A percentile compares a stretch with the other conserved stretches of the same genome.
These are phyloP conservation scores for Penicillium sp. DNA, from an alignment of 2,329 filamentous ascomycete genomes.

Conservation along the genomic window DNA sequence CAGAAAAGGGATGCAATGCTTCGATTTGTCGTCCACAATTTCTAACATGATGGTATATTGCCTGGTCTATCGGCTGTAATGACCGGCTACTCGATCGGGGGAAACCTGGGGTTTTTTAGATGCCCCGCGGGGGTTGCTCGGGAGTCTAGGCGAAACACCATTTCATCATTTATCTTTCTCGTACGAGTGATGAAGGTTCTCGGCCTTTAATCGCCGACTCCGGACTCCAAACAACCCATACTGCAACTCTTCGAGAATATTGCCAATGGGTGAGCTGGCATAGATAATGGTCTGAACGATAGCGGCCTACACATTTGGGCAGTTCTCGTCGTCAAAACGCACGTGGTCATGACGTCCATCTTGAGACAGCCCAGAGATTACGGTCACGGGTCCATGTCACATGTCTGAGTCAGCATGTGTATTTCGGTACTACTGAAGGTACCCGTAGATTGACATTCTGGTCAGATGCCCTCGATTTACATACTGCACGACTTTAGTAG, in stretches of 20 bases:
- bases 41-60: constrained; percentile 37
- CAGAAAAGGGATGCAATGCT: constrained; percentile 72
- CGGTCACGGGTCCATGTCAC: constrained; percentile 9
- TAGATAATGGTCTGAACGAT: background rate
- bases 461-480: too few species aligned
- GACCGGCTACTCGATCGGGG: constrained; percentile 13
- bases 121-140: constrained; percentile 9
- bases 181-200: constrained; percentile 2
- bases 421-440: constrained; percentile 4
- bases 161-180: constrained; percentile 2
- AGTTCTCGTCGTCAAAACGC: background rate
- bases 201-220: background rate
- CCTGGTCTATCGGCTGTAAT: constrained; percentile 8
- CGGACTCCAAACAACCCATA: too few species aligned
- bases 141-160: background rate
- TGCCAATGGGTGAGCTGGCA: too few species aligned
- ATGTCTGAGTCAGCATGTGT: constrained; percentile 34
- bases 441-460: too few species aligned
- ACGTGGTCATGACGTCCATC: constrained; percentile 19
- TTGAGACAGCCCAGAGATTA: background rate
- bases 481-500: too few species aligned
- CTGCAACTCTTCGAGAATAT: too few species aligned
- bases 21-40: constrained; percentile 71
- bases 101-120: constrained; percentile 15
- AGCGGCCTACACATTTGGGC: background rate